Percentiles rank a stretch among this genome's conserved stretches.
phyloP scores from a whole-genome alignment of 306 rosid genomes.

The Sphenostylis stenocarpa region DNA sequence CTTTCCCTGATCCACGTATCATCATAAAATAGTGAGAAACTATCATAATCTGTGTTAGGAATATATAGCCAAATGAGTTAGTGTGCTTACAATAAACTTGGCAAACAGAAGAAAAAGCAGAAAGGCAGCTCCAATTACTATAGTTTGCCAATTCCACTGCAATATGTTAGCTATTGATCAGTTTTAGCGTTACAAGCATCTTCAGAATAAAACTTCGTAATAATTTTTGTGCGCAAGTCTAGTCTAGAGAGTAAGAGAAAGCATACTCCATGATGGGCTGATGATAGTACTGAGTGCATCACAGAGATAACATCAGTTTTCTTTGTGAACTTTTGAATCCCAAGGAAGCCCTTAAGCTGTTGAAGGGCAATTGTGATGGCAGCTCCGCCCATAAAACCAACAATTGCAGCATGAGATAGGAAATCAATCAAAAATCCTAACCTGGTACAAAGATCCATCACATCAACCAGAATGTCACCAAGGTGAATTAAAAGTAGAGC shows the following conservation, averaged over 20 bases:
- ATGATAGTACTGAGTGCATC: conserved; percentile 58
- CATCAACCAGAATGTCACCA: conserved; percentile 6
- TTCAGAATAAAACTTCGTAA: conserved; percentile 20
- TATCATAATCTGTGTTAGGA: background rate
- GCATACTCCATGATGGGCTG: conserved; percentile 85
- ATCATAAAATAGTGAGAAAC: conserved; percentile 32
- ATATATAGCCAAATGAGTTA: conserved; percentile 9
- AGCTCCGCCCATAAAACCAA: conserved; percentile 97
- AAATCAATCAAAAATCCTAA: conserved; percentile 95
- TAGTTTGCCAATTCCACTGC: conserved; percentile 99
- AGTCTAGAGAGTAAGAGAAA: conserved; percentile 27
- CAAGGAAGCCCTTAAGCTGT: conserved; percentile 96
- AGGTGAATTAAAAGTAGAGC: background rate
- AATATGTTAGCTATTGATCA: conserved; percentile 34
- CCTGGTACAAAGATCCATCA: conserved; percentile 46
- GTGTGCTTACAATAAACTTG: conserved; percentile 66
- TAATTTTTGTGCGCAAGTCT: background rate
- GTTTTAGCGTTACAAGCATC: conserved; percentile 1
- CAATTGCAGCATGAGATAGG: conserved; percentile 96
- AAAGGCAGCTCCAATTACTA: conserved; percentile 67
- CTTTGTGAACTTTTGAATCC: conserved; percentile 76
- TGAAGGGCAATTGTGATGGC: conserved; percentile 96
- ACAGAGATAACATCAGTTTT: conserved; percentile 81
- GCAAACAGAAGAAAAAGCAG: conserved; percentile 62
- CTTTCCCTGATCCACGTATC: conserved; percentile 68